Evolutionary conservation across 371 early-diverging fungal genomes (phyloP), one percentile per base, ranked within the genome.

Genomic region (Smittium mucronatum): DNA sequence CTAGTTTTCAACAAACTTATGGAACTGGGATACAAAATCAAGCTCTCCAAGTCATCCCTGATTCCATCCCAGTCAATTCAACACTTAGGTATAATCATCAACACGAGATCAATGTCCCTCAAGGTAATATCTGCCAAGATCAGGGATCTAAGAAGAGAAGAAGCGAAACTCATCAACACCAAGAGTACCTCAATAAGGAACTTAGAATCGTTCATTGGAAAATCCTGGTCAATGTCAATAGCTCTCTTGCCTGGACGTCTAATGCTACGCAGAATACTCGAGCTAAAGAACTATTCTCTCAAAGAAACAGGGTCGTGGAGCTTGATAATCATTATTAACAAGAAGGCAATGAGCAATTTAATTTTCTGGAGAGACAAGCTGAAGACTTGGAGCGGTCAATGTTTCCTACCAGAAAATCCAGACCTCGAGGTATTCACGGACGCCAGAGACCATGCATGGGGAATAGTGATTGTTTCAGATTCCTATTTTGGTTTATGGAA

Each of bases 1-100:
- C 66, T 70, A 28, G 35, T 78, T 64, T 75, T 70, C 31, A 67
- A 72, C 11, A 47, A 47, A 47, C 5, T 47, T 47, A 47, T 5
- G 47, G 47, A 11, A 11, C 21, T 47, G 47, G 47, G 47, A 47
- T 47, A 47, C 47, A 47, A 47, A 47, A 47, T 11, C 5, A 47
- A 47, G 47, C 5, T 47, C 74, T 78, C n/a, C 15, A 70, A 75
- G 0, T 78, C 78, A 0, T 75, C 72, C 32, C 60, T 78, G 34
- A 28, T 72, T 61, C 78, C 78, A 0, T 75, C 75, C 63, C 78
- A 78, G 64, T 74, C 68, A 70, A 76, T 77, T 67, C 36, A 74
- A 29, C 78, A 75, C 68, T 69, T 78, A 11, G 78, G 78, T 0
- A 77, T 78, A 36, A 75, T 72, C 31, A 77, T 78, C 67, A 78